A percentile compares a stretch with the other conserved stretches of the same genome.
phyloP scores from a whole-genome alignment of 1,284 basidiomycete genomes.

The Sphaerobolus stellatus region DNA sequence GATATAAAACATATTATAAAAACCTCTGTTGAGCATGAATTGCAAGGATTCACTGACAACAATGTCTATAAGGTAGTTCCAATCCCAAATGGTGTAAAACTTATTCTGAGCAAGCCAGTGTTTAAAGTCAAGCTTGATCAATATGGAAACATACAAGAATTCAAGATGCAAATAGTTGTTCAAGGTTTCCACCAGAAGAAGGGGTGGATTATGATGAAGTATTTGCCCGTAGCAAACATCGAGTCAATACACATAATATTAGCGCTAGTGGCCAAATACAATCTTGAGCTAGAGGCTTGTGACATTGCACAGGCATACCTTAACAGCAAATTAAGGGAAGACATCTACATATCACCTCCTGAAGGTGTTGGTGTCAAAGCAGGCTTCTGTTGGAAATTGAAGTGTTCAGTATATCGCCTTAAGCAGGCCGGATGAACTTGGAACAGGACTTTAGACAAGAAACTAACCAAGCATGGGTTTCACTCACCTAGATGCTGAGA shows the following conservation, averaged over 20 bases:
- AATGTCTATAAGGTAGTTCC: constrained; percentile 2
- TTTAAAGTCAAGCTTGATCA: not conserved
- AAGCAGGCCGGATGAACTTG: constrained; percentile 13
- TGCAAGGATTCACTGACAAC: not conserved
- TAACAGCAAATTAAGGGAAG: not conserved
- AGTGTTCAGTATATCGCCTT: constrained; percentile 11
- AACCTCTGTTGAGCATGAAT: constrained; percentile 1
- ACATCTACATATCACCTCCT: constrained; percentile 15
- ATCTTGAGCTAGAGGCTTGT: not conserved
- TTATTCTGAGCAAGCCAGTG: constrained; percentile 7
- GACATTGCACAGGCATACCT: constrained; percentile 2
- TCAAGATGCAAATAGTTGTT: constrained; percentile 7
- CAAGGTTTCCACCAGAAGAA: constrained; percentile 4
- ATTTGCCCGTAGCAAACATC: constrained; percentile 3
- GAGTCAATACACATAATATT: constrained; percentile 1
- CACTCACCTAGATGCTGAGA: constrained; percentile 1
- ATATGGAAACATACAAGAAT: not conserved
- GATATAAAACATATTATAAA: no score
- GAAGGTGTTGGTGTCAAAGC: not conserved
- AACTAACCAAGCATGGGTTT: not conserved
- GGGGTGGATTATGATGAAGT: no score
- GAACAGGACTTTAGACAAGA: not conserved
- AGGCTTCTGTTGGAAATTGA: constrained; percentile 4
- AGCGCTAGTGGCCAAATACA: not conserved
- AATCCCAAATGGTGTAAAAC: constrained; percentile 2